phyloP scores from a whole-genome alignment of 768 basidiomycete genomes.

The Collybiopsis confluens region DNA sequence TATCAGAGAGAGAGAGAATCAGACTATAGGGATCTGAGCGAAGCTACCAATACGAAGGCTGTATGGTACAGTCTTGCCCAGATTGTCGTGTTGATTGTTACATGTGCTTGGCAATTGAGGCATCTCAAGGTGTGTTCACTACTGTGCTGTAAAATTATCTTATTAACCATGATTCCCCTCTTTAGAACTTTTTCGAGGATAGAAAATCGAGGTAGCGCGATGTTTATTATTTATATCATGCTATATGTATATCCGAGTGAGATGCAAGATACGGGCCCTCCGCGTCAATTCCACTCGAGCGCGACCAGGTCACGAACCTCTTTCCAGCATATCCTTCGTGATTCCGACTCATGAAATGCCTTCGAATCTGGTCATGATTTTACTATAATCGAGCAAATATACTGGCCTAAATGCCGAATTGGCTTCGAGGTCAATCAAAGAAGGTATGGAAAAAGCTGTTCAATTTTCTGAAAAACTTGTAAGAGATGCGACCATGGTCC shows the following conservation, averaged over 20 bases:
- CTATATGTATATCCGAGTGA: not conserved
- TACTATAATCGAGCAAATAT: too few species aligned
- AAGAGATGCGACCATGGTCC: too few species aligned
- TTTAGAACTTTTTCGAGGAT: slow-evolving; percentile 82
- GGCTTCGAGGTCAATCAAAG: too few species aligned
- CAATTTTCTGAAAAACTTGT: too few species aligned
- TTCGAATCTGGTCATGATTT: too few species aligned
- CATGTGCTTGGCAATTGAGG: slow-evolving; percentile 90
- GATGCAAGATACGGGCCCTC: too few species aligned
- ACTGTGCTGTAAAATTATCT: not conserved
- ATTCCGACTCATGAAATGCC: too few species aligned
- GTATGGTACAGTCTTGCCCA: slow-evolving; percentile 94
- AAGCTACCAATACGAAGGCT: slow-evolving; percentile 84
- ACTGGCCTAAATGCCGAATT: too few species aligned
- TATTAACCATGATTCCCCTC: not conserved
- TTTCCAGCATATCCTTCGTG: too few species aligned
- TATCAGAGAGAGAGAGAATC: slow-evolving; percentile 96
- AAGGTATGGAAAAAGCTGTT: too few species aligned
- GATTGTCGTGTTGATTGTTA: slow-evolving; percentile 76
- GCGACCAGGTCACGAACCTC: too few species aligned
- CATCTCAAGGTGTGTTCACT: slow-evolving; percentile 74
- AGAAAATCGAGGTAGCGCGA: slow-evolving; percentile 62
- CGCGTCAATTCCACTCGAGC: too few species aligned
- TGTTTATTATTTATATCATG: not conserved
- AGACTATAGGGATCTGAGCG: slow-evolving; percentile 84